Base-by-base conservation (phyloP, 768 basidiomycete genomes). In the Agrocybe pediades region DNA sequence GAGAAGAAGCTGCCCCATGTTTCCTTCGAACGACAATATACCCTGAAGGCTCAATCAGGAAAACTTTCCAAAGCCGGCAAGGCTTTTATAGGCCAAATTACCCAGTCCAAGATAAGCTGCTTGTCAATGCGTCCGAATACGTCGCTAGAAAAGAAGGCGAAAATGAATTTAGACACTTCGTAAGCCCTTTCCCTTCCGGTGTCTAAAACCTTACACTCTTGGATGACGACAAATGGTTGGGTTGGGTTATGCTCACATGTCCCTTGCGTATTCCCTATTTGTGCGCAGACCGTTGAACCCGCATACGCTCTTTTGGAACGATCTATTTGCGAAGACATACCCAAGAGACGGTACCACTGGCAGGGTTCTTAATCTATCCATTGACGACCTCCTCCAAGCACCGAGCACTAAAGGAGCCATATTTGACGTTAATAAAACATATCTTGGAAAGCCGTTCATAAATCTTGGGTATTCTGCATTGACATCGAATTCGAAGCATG, bases 371-470 rank as follows among this genome's bases (percentile, higher is more conserved):
- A 59, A 17, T 17, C 51, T 69, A 17, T 62, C 53, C 9, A 49
- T 67, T 17, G 53, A 59, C 4, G 65, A 66, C 29, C 54, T 67
- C 11, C 47, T 62, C 45, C 47, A 51, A 27, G 62, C 63, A 46
- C 68, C 66, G 13, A 23, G 21, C 9, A 55, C 61, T 9, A 57
- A 55, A 33, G 63, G 61, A 30, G 60, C 57, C 29, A 53, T 67
- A 49, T 67, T 69, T 54, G 55, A 58, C 42, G 55, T 63, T 16
- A 58, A 62, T 51, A 59, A 61, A n/a, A 61, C 46, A 11, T 72
- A 67, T 54, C 58, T 60, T 16, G 67, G 65, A 24, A 68, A 59
- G 42, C 58, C 44, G n/a, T 71, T 72, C 55, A 59, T 56, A 17
- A 61, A 60, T 48, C 41, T 40, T 25, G 59, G 45, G 33, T 51